Percentiles rank a stretch among this genome's conserved stretches.
Evolutionary conservation across 169 alveolate species (phyloP).

Genomic region (Cyclospora cayetanensis): DNA sequence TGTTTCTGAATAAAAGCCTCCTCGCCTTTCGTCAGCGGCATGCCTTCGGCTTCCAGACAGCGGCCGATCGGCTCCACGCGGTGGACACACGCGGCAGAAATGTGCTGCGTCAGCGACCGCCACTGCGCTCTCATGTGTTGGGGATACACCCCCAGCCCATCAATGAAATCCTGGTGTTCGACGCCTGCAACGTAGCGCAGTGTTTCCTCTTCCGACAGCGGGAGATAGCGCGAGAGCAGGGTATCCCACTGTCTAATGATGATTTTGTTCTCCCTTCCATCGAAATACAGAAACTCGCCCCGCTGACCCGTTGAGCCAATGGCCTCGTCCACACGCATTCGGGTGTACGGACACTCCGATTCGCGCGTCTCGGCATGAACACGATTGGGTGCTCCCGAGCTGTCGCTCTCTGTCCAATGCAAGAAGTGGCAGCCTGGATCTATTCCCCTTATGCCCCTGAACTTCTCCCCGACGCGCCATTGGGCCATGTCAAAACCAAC

Average conservation of each 20-base stretch:
- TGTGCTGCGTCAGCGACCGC: not conserved
- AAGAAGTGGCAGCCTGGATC: not conserved
- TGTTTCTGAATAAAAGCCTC: not conserved
- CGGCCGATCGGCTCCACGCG: constrained; percentile 9
- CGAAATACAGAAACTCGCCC: not conserved
- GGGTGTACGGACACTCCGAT: not conserved
- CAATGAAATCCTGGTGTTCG: not conserved
- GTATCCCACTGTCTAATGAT: not conserved
- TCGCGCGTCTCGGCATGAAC: not conserved
- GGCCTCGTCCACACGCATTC: constrained; percentile 38
- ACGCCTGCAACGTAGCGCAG: not conserved
- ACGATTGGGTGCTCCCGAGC: not conserved
- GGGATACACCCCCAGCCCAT: not conserved
- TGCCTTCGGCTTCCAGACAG: constrained; percentile 8
- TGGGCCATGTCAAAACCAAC: constrained; percentile 29
- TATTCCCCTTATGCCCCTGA: not conserved
- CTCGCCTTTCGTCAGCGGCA: not conserved
- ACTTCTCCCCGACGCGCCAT: constrained; percentile 9
- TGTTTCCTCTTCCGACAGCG: not conserved
- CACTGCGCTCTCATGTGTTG: not conserved
- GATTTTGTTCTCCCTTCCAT: too few species aligned
- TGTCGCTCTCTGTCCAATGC: not conserved
- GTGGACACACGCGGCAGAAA: not conserved
- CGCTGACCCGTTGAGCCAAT: not conserved
- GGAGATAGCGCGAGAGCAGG: not conserved